Evolutionary conservation across 1,284 basidiomycete species (phyloP).

Genomic region (Lentinus polychrous): DNA sequence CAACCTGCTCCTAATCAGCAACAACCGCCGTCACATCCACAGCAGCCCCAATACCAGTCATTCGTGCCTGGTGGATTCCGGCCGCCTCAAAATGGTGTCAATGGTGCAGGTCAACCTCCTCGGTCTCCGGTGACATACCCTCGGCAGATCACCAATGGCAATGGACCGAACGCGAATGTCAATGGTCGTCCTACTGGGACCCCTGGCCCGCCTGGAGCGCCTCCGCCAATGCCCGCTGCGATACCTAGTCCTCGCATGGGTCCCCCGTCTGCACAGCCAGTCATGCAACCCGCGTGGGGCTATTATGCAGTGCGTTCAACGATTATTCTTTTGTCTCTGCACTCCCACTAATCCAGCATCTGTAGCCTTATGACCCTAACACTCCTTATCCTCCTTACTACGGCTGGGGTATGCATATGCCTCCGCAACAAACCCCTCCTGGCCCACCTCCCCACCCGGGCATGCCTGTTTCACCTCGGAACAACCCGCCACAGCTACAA

Average conservation of each 20-base stretch:
- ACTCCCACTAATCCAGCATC: not conserved
- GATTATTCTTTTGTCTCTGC: conserved; percentile 6
- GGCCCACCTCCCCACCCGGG: conserved; percentile 32
- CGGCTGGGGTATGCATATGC: conserved; percentile 29
- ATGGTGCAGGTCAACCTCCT: conserved; percentile 36
- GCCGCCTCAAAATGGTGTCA: conserved; percentile 27
- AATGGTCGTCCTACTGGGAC: conserved; percentile 49
- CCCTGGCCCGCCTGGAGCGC: conserved; percentile 42
- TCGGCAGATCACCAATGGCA: conserved; percentile 57
- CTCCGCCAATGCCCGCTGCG: conserved; percentile 32
- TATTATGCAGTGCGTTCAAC: conserved; percentile 31
- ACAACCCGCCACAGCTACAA: conserved; percentile 47
- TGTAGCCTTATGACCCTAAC: conserved; percentile 18
- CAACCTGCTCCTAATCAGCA: conserved; percentile 9
- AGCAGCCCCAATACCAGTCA: conserved; percentile 34
- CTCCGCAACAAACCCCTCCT: conserved; percentile 25
- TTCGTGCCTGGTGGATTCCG: conserved; percentile 28
- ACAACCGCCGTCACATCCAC: conserved; percentile 32
- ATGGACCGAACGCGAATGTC: conserved; percentile 33
- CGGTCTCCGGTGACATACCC: conserved; percentile 55
- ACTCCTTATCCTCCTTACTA: conserved; percentile 30
- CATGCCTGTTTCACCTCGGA: conserved; percentile 61
- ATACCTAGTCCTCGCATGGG: conserved; percentile 62
- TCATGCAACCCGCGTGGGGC: conserved; percentile 26
- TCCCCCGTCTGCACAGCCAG: conserved; percentile 43